A percentile compares a stretch with the other conserved stretches of the same genome.
Evolutionary conservation across 768 basidiomycete species (phyloP).

Genomic region (Sarcomyxa edulis): DNA sequence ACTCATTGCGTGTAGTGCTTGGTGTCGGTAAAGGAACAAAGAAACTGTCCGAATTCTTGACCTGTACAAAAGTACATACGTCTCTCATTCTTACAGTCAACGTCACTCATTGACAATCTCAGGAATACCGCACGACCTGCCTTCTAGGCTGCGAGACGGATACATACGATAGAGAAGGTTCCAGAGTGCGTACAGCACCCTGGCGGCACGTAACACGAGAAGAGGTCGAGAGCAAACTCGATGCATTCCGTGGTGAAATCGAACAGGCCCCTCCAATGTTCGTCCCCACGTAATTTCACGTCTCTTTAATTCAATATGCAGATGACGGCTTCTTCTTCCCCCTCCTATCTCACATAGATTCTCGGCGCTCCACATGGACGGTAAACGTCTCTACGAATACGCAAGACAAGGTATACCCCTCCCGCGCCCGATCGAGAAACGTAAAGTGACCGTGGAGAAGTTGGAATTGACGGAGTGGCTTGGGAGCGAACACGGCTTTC

Average conservation of each 20-base stretch:
- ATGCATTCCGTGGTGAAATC: conserved; percentile 81
- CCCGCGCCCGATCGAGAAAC: conserved; percentile 89
- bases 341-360: conserved; percentile 50
- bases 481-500: conserved; percentile 68
- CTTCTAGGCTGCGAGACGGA: conserved; percentile 94
- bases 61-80: conserved; percentile 78
- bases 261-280: conserved; percentile 91
- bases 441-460: conserved; percentile 76
- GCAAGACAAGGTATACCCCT: conserved; percentile 87
- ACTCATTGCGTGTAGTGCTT: conserved; percentile 51
- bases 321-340: not conserved
- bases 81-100: not conserved
- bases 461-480: conserved; percentile 79
- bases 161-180: conserved; percentile 88
- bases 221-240: conserved; percentile 62
- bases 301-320: conserved; percentile 2
- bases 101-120: not conserved
- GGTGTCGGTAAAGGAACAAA: conserved; percentile 91
- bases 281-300: conserved; percentile 15
- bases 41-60: conserved; percentile 73
- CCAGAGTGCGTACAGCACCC: conserved; percentile 67
- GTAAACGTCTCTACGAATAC: conserved; percentile 92
- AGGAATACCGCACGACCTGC: conserved; percentile 93
- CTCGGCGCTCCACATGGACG: conserved; percentile 98
- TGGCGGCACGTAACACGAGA: conserved; percentile 84